phyloP scores from a whole-genome alignment of 306 rosid genomes.

The Boehmeria nivea region DNA sequence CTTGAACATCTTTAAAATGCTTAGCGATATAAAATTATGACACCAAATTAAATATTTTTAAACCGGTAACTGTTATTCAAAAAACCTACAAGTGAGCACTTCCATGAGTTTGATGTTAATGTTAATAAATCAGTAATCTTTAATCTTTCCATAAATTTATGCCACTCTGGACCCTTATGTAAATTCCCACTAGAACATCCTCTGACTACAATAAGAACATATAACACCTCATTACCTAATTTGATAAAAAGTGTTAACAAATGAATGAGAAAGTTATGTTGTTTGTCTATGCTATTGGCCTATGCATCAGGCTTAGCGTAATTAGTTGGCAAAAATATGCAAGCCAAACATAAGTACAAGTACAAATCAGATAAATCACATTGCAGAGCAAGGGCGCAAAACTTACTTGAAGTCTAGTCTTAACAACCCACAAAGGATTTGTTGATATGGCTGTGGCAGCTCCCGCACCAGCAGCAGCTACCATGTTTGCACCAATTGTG shows the following conservation, averaged over 20 bases:
- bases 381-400: constrained; percentile 8
- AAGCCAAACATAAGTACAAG: neutral
- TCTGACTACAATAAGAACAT: neutral
- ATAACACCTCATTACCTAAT: too few species aligned
- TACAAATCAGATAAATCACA: constrained; percentile 3
- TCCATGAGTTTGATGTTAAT: too few species aligned
- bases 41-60: too few species aligned
- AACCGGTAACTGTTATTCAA: too few species aligned
- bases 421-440: constrained; percentile 97
- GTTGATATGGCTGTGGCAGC: constrained; percentile 79
- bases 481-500: constrained; percentile 57
- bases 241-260: too few species aligned
- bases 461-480: constrained; percentile 96
- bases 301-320: constrained; percentile 4
- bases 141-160: neutral
- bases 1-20: too few species aligned
- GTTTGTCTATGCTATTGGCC: constrained; percentile 1
- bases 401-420: constrained; percentile 96
- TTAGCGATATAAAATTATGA: too few species aligned
- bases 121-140: too few species aligned
- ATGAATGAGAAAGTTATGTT: too few species aligned
- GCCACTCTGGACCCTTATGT: neutral
- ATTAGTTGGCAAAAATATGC: neutral
- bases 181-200: neutral
- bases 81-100: too few species aligned